phyloP scores from a whole-genome alignment of 176 grass and related monocot species.

The Pontederia crassipes region DNA sequence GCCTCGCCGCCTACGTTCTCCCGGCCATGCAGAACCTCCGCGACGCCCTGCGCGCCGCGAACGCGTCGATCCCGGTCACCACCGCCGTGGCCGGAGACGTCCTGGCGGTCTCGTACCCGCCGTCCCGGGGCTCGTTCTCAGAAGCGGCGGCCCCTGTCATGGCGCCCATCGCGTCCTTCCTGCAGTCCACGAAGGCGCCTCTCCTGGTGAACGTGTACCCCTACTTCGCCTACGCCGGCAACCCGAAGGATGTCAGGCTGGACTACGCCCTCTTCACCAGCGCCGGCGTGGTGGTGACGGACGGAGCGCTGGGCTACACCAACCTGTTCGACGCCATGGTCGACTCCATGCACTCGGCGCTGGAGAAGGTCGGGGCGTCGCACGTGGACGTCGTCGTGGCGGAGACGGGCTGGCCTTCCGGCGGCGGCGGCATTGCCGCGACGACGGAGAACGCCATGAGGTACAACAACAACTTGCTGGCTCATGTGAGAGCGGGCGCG shows the following conservation, averaged over 20 bases:
- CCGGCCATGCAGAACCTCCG: slow-evolving; percentile 11
- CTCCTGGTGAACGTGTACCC: slow-evolving; percentile 8
- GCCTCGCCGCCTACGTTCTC: background rate
- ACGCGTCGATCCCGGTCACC: background rate
- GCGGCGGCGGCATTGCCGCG: background rate
- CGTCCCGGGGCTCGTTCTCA: slow-evolving; percentile 2
- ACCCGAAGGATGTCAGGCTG: slow-evolving; percentile 34
- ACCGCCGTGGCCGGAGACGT: background rate
- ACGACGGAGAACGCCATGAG: slow-evolving; percentile 2
- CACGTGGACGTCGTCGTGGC: background rate
- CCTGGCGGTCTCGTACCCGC: background rate
- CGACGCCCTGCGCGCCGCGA: background rate
- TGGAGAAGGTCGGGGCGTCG: slow-evolving; percentile 1
- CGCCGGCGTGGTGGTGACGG: slow-evolving; percentile 9
- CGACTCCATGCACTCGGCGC: background rate
- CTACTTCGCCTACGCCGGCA: slow-evolving; percentile 44
- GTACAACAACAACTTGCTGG: slow-evolving; percentile 5
- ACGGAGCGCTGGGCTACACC: slow-evolving; percentile 31
- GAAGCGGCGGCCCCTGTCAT: background rate
- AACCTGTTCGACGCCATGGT: slow-evolving; percentile 40
- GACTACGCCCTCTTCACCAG: slow-evolving; percentile 57
- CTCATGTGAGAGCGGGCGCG: background rate
- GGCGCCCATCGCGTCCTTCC: background rate
- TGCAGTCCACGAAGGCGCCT: background rate
- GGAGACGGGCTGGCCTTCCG: slow-evolving; percentile 12